phyloP scores from a whole-genome alignment of 139 green algal species.

The Yamagishiella unicocca region DNA sequence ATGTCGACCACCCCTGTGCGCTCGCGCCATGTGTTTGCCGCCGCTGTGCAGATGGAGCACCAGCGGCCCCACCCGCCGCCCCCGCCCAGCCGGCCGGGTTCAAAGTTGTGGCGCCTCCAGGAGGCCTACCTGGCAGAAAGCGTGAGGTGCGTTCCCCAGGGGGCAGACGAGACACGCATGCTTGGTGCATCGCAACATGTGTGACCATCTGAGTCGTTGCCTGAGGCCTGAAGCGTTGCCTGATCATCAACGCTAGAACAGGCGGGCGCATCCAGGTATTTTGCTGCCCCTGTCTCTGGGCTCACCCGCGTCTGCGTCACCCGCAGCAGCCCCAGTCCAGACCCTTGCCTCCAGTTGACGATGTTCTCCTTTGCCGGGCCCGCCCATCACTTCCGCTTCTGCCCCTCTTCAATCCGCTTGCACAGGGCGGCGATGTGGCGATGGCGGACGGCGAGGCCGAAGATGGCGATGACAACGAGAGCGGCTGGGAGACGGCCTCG shows the following conservation, averaged over 20 bases:
- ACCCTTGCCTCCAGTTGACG: too few relatives aligned
- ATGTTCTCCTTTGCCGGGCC: too few relatives aligned
- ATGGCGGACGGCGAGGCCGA: constrained; percentile 54
- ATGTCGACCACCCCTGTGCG: too few relatives aligned
- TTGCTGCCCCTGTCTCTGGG: too few relatives aligned
- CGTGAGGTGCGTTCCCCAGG: neutral
- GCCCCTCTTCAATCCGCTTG: neutral
- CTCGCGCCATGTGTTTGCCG: too few relatives aligned
- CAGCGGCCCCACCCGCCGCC: neutral
- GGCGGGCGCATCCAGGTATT: too few relatives aligned
- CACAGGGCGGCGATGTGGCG: neutral
- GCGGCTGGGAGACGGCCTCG: constrained; percentile 85
- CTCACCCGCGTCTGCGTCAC: too few relatives aligned
- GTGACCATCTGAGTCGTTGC: too few relatives aligned
- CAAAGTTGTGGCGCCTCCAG: constrained; percentile 49
- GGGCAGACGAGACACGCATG: neutral
- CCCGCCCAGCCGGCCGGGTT: constrained; percentile 23
- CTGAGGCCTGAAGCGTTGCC: too few relatives aligned
- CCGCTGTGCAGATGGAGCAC: constrained; percentile 4
- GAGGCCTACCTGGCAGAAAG: constrained; percentile 27
- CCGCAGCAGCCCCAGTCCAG: too few relatives aligned
- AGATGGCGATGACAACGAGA: constrained; percentile 65
- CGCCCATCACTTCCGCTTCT: too few relatives aligned
- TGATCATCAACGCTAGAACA: too few relatives aligned
- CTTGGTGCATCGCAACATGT: neutral